phyloP scores from a whole-genome alignment of 208 protist species.

The Acanthamoeba sp. region DNA sequence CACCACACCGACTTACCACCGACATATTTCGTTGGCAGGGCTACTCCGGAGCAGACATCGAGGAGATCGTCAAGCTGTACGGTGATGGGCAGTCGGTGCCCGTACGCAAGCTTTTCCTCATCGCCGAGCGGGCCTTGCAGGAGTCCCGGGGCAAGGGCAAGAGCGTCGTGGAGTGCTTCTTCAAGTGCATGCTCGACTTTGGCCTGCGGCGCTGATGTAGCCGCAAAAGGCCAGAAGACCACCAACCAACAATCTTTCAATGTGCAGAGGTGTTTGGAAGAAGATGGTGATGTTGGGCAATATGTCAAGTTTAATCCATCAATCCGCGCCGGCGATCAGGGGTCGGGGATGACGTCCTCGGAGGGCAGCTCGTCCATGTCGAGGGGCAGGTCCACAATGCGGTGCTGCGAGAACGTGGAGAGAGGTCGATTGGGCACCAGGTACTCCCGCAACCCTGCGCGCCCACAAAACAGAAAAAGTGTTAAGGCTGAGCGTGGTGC shows the following conservation, averaged over 20 bases:
- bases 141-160: not conserved
- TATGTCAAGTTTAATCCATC: too few species aligned
- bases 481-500: not conserved
- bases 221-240: too few species aligned
- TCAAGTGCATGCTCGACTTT: constrained; percentile 45
- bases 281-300: too few species aligned
- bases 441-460: not conserved
- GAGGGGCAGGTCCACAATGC: constrained; percentile 3
- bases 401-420: not conserved
- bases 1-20: not conserved
- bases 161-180: constrained; percentile 37
- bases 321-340: not conserved
- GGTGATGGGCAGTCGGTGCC: not conserved
- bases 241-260: too few species aligned
- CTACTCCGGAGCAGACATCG: not conserved
- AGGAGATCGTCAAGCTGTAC: not conserved
- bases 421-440: not conserved
- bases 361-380: not conserved
- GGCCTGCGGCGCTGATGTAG: constrained; percentile 2
- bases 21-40: not conserved
- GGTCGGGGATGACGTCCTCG: not conserved
- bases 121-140: constrained; percentile 12
- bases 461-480: not conserved
- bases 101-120: constrained; percentile 7
- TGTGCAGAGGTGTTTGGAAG: too few species aligned